Conservation (phyloP, 2,329 filamentous ascomycete species). For the Emergomyces orientalis region DNA sequence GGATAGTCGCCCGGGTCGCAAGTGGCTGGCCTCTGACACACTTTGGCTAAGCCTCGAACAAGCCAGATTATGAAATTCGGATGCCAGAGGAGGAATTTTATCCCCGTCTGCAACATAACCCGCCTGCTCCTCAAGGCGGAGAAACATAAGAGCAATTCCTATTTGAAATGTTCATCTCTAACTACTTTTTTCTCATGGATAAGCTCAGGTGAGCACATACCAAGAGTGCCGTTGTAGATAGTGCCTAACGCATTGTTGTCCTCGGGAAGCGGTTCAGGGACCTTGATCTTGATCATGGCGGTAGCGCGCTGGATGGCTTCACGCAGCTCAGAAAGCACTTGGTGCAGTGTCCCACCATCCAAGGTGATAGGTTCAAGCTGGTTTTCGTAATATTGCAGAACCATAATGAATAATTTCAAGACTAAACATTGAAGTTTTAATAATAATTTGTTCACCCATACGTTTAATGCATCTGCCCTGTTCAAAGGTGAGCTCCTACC, state of each 20-base stretch:
- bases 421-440: background rate
- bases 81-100: constrained; percentile 12
- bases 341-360: constrained; percentile 14
- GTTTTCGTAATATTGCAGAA: constrained; percentile 23
- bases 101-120: constrained; percentile 17
- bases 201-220: constrained; percentile 17
- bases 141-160: constrained; percentile 31
- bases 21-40: constrained; percentile 5
- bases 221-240: constrained; percentile 26
- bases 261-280: constrained; percentile 19
- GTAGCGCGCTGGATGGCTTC: constrained; percentile 24
- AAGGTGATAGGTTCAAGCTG: constrained; percentile 19
- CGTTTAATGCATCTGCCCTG: background rate
- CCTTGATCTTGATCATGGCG: constrained; percentile 20
- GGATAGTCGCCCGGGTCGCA: constrained; percentile 21
- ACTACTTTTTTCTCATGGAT: background rate
- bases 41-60: constrained; percentile 21
- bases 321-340: constrained; percentile 24
- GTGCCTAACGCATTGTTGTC: constrained; percentile 19
- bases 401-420: background rate
- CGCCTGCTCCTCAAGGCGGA: constrained; percentile 31
- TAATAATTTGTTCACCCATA: background rate
- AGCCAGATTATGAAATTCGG: constrained; percentile 23
- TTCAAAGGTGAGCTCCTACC: background rate
- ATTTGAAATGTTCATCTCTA: background rate